A percentile compares a stretch with the other conserved stretches of the same genome.
phyloP scores from a whole-genome alignment of 805 yeast species.

The Clavispora fructus region DNA sequence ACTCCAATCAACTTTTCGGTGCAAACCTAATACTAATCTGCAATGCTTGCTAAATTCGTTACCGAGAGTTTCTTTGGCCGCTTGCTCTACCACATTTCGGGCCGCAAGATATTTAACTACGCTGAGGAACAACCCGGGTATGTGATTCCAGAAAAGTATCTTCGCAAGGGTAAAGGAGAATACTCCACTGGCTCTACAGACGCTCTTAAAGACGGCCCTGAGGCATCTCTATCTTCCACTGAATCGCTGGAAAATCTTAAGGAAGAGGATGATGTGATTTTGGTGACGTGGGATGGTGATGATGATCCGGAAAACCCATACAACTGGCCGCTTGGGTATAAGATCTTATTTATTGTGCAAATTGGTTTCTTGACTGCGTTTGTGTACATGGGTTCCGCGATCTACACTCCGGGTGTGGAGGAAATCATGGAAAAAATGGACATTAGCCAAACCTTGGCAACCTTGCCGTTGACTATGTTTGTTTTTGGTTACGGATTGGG shows the following conservation, averaged over 20 bases:
- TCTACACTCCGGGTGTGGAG: constrained; percentile 48
- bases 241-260: background rate
- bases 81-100: constrained; percentile 19
- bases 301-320: constrained; percentile 53
- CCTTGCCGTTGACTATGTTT: constrained; percentile 48
- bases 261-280: constrained; percentile 4
- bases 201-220: background rate
- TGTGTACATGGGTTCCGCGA: constrained; percentile 52
- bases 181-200: background rate
- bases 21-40: no score
- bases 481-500: constrained; percentile 60
- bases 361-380: constrained; percentile 43
- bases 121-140: constrained; percentile 24
- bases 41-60: constrained; percentile 14
- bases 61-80: constrained; percentile 28
- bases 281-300: constrained; percentile 31
- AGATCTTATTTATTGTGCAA: constrained; percentile 31
- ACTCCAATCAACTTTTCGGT: no score
- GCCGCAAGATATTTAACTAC: constrained; percentile 16
- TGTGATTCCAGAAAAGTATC: constrained; percentile 27
- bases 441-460: constrained; percentile 39
- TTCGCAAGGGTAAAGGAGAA: background rate
- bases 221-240: background rate
- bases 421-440: constrained; percentile 41
- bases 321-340: constrained; percentile 48